Evolutionary conservation across 306 rosid genomes (phyloP), one percentile per base, ranked within the genome.

Genomic region (Carpinus fangiana): DNA sequence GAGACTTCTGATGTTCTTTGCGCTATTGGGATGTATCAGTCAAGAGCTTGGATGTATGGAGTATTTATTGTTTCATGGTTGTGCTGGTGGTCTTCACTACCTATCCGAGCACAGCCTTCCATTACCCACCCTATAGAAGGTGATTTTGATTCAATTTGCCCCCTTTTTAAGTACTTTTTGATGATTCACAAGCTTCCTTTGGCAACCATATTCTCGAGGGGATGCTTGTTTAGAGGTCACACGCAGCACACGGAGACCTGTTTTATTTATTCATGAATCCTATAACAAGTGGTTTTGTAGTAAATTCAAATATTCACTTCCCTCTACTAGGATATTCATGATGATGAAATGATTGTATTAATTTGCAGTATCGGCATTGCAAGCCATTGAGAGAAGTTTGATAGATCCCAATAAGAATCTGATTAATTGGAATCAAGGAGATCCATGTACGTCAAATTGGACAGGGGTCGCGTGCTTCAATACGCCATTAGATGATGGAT

Each of bases 401-500:
- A 31, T 79, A 56, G 91, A 88, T 76, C 82, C 86, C 18, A 66
- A 83, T 69, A 18, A 76, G 80, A 81, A 81, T 74, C 80, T 88
- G 76, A 86, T 72, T 72, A 81, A 79, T 74, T 88, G 91, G 91
- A 81, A 86, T 81, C 54, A 9, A 62, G 89, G 89, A 20, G 91
- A 88, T 17, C 89, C 91, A 43, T 88, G 91, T 72, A 70, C 73
- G 3, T 61, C 80, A 16, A 83, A 71, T 45, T 88, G 91, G 91
- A 88, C 79, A 12, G 88, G 86, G 47, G 81, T 88, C 82, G 7
- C 76, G 38, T 88, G 91, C 91, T 76, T 36, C 84, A 81, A 77
- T 65, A 53, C 1, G 18, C 8, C 80, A 36, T 52, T 79, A 3
- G 60, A 64, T 31, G 91, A 83, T 81, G 85, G 80, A 77, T 74